Base-by-base conservation (phyloP, 139 green algal species). In the Asterochloris erici region DNA sequence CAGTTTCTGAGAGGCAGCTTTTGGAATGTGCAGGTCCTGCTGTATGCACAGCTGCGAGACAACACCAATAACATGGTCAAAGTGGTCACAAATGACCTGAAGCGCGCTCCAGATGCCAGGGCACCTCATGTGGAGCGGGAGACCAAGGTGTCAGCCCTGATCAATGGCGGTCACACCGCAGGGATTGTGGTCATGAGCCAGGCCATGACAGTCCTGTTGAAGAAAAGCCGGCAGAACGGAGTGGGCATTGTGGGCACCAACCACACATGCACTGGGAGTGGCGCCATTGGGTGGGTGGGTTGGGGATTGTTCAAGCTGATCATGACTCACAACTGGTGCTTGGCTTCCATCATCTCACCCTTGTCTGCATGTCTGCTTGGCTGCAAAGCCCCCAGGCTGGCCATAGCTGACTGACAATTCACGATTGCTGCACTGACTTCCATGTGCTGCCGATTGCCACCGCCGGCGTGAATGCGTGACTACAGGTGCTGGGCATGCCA, bases 31-130 rank as follows among this genome's bases (percentile, higher is more conserved):
- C 84, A 96, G 90, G 92, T 95, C 0, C 82, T 96, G 54, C 90
- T 96, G 84, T 95, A 94, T 66, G 92, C 93, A 0, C 93, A 96
- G 84, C 85, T 96, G 71, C 86, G 93, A 14, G 91, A 90, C 69
- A 96, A 96, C 89, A 95, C 91, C 87, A 91, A 96, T 69, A 91
- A 91, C 73, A 91, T 96, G 23, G 90, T 96, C 28, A 96, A 96
- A 73, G 92, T 96, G 70, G 92, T 91, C 1, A 91, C 86, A 14
- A 89, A 88, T 13, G 93, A 86, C n/a, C 74, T 95, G 63, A 91
- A 91, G 63, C 85, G 79, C 23, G 74, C 75, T 12, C 21, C 69
- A 64, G 75, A 83, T n/a, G 83, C 69, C 21, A 23, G 19, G 29
- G 9, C 29, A 19, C 54, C 68, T n/a, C 54, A 79, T 10, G 63